Evolutionary conservation across 2,329 filamentous ascomycete species (phyloP).

Genomic region (Graphiopsis chlorocephala): DNA sequence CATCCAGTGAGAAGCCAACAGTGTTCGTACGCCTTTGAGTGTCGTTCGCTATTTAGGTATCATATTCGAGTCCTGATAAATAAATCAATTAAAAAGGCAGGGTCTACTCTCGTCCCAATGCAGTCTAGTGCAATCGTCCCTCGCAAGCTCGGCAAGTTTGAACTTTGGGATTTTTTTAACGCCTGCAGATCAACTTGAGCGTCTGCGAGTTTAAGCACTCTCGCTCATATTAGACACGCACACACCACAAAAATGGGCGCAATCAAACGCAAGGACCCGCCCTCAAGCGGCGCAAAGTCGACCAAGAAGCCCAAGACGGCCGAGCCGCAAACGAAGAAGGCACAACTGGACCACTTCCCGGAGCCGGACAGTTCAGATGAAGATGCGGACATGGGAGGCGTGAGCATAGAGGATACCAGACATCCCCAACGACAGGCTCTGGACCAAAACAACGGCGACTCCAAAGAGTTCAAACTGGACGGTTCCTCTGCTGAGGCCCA

Average conservation of each 20-base stretch:
- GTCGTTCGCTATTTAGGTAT: too few species aligned
- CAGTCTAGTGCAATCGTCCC: background rate
- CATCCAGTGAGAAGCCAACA: background rate
- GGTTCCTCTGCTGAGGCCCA: slow-evolving; percentile 82
- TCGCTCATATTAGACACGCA: background rate
- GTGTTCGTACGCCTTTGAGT: too few species aligned
- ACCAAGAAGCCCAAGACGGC: slow-evolving; percentile 42
- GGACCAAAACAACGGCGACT: slow-evolving; percentile 25
- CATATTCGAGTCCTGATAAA: background rate
- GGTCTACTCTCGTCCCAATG: background rate
- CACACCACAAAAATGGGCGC: slow-evolving; percentile 32
- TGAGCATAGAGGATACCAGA: slow-evolving; percentile 9
- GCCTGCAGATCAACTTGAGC: background rate
- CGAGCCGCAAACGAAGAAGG: slow-evolving; percentile 22
- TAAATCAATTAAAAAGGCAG: background rate
- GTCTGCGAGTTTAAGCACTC: background rate
- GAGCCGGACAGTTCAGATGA: slow-evolving; percentile 27
- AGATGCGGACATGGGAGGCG: slow-evolving; percentile 22
- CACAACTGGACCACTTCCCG: slow-evolving; percentile 18
- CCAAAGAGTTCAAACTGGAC: slow-evolving; percentile 40
- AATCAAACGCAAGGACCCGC: slow-evolving; percentile 40
- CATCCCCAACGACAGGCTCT: slow-evolving; percentile 3
- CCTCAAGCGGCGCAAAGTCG: slow-evolving; percentile 25
- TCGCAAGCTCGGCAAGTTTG: slow-evolving; percentile 1
- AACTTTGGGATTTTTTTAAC: slow-evolving; percentile 6